Base-by-base conservation (phyloP, 208 protist genomes). In the Wallacemonas sp. region DNA sequence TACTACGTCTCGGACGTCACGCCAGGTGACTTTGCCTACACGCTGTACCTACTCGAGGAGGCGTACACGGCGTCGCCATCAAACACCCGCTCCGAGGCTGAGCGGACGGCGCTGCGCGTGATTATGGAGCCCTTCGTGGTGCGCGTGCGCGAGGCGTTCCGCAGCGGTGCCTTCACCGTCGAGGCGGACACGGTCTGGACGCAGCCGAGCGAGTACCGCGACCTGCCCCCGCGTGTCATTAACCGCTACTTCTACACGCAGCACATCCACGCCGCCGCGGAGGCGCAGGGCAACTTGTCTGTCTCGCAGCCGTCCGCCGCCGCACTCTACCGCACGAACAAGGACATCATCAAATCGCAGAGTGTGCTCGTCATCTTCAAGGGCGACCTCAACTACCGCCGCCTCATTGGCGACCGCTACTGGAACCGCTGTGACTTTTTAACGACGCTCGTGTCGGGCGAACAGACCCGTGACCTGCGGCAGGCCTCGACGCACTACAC, bases 1-100 rank as follows among this genome's bases (percentile, higher is more conserved):
- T 97, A 94, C 72, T 97, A 95, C 72, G 85, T 97, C 33, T 94
- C 87, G 4, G 92, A 97, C 61, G 83, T 92, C 30, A 95, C 87
- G 0, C 78, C 83, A 9, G 74, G 68, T 27, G 92, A 97, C 80
- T 86, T 97, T 57, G 68, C 62, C 24, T 46, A 74, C 32, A 75
- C 86, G 32, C 54, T 95, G 30, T 24, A 70, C 26, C 32, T 74
- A 41, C 54, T 95, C 24, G 78, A 88, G 61, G 55, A 39, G 17
- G 39, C 39, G 49, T 78, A 76, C 68, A 72, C 61, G 9, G 41
- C 24, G 43, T 56, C 61, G 21, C 65, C 71, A 38, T n/a, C 74
- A 8, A 70, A 72, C n/a, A 55, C 58, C 17, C 17, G 56, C 30
- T 34, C 29, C 16, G 33, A 26, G 9, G 49, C 41, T 16, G 29